Percentiles rank a stretch among this genome's conserved stretches.
phyloP scores from a whole-genome alignment of 2,329 filamentous ascomycete genomes.

The Penicillium verrucosum region DNA sequence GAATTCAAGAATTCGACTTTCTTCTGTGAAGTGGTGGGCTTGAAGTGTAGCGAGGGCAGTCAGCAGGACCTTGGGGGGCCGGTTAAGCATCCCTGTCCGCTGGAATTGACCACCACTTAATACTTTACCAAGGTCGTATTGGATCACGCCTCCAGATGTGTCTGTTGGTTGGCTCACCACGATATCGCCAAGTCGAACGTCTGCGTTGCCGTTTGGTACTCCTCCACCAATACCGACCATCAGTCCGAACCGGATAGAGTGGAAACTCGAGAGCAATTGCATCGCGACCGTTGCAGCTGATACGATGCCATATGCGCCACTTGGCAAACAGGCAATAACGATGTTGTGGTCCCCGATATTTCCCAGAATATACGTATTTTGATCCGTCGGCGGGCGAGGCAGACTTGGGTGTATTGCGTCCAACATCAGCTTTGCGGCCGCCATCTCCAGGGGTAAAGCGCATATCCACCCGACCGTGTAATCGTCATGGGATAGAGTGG shows the following conservation, averaged over 20 bases:
- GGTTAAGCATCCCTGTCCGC: slow-evolving; percentile 4
- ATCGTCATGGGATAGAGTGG: no score
- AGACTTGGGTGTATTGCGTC: no score
- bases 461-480: no score
- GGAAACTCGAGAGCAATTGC: slow-evolving; percentile 19
- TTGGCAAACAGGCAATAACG: slow-evolving; percentile 18
- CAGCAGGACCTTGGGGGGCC: neutral
- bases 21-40: neutral
- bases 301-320: slow-evolving; percentile 8
- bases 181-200: slow-evolving; percentile 23
- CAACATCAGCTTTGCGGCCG: no score
- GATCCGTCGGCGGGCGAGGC: no score
- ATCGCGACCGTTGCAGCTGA: slow-evolving; percentile 15
- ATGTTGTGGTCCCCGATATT: slow-evolving; percentile 15
- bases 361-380: no score
- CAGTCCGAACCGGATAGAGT: slow-evolving; percentile 16
- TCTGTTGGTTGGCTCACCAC: slow-evolving; percentile 10
- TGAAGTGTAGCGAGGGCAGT: neutral
- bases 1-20: no score
- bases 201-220: slow-evolving; percentile 8
- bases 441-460: no score
- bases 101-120: neutral
- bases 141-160: slow-evolving; percentile 10
- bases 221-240: slow-evolving; percentile 23
- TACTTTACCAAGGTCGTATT: slow-evolving; percentile 16